Percentiles rank a stretch among this genome's conserved stretches.
These are phyloP conservation scores for Brassica carinata DNA, from an alignment of 345 rosid genomes.

Conservation along the genomic window DNA sequence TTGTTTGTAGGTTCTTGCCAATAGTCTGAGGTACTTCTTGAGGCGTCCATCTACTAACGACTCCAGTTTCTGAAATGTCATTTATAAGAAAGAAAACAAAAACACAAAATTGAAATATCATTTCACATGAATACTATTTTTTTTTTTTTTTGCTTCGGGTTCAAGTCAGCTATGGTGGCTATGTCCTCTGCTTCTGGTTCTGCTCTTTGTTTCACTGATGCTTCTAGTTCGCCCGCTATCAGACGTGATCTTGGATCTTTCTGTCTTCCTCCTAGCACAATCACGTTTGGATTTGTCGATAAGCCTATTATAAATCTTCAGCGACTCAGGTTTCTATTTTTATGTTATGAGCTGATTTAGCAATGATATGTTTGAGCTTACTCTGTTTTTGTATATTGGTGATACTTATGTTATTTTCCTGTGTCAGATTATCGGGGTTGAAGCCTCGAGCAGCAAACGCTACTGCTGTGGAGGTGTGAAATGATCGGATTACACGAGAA, in stretches of 20 bases:
- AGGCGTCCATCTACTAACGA: slow-evolving; percentile 86
- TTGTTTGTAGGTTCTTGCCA: slow-evolving; percentile 64
- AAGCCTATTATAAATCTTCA: slow-evolving; percentile 24
- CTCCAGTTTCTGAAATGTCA: slow-evolving; percentile 57
- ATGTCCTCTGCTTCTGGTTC: slow-evolving; percentile 44
- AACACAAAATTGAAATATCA: not conserved
- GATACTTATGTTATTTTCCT: not conserved
- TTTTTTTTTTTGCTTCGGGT: not conserved
- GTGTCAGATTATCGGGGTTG: slow-evolving; percentile 54
- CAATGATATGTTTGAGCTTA: not conserved
- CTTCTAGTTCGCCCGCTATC: slow-evolving; percentile 21
- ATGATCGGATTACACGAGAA: slow-evolving; percentile 8
- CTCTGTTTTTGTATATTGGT: not conserved
- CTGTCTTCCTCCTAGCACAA: slow-evolving; percentile 4
- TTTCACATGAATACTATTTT: not conserved
- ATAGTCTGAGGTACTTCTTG: slow-evolving; percentile 76
- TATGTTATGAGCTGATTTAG: too few relatives aligned
- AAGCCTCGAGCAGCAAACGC: slow-evolving; percentile 63
- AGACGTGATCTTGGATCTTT: slow-evolving; percentile 28
- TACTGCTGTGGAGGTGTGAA: slow-evolving; percentile 75
- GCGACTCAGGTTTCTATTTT: slow-evolving; percentile 25
- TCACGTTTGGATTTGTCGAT: slow-evolving; percentile 33
- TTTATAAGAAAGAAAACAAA: not conserved
- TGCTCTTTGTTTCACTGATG: slow-evolving; percentile 39
- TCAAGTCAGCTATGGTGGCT: slow-evolving; percentile 34